Evolutionary conservation across 768 basidiomycete genomes (phyloP).

Genomic region (Russula emetica): DNA sequence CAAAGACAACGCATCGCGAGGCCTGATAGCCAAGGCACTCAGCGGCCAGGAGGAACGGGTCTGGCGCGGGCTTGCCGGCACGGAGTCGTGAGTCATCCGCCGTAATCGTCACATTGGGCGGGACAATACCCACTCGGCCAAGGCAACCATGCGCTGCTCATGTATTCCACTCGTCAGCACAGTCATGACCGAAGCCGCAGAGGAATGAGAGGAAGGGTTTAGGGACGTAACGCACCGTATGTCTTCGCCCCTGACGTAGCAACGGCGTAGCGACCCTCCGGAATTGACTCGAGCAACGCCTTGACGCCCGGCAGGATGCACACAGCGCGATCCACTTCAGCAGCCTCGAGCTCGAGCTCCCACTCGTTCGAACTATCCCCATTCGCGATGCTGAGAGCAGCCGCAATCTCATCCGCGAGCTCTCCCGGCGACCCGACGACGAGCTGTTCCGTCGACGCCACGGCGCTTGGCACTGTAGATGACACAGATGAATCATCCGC

Average conservation of each 20-base stretch:
- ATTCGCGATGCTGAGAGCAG: background rate
- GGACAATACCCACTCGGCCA: conserved; percentile 62
- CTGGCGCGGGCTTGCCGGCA: conserved; percentile 58
- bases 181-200: conserved; percentile 10
- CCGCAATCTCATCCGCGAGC: conserved; percentile 3
- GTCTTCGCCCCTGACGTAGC: conserved; percentile 73
- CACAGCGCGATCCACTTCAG: conserved; percentile 56
- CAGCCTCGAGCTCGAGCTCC: conserved; percentile 46
- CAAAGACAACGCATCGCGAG: conserved; percentile 68
- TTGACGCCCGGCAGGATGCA: conserved; percentile 68
- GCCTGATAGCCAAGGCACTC: conserved; percentile 53
- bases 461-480: conserved; percentile 33
- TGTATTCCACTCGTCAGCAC: conserved; percentile 18
- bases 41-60: conserved; percentile 61
- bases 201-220: background rate
- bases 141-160: conserved; percentile 58
- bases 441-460: conserved; percentile 1
- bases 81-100: conserved; percentile 72
- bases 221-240: conserved; percentile 42
- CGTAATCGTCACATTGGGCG: conserved; percentile 66
- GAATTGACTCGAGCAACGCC: conserved; percentile 60
- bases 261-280: conserved; percentile 62
- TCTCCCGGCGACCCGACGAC: background rate
- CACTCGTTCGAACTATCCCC: conserved; percentile 42
- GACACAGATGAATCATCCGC: conserved; percentile 41